A percentile compares a stretch with the other conserved stretches of the same genome.
phyloP scores from a whole-genome alignment of 2,329 filamentous ascomycete genomes.

The Alternaria ventricosa region DNA sequence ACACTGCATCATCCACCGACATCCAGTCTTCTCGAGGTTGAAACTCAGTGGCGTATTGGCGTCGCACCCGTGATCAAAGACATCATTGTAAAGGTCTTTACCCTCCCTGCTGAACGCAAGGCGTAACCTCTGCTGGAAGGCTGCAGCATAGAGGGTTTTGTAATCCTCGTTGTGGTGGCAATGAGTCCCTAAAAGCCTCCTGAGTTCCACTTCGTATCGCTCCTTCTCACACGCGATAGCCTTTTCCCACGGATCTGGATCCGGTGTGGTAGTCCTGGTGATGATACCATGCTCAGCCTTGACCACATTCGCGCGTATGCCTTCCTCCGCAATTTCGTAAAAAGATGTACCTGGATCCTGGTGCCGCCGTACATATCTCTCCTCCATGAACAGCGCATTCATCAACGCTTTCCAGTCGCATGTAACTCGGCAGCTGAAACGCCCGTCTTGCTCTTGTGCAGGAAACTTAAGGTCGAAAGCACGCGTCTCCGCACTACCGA shows the following conservation, averaged over 20 bases:
- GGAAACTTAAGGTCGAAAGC: neutral
- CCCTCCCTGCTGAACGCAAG: neutral
- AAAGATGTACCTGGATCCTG: neutral
- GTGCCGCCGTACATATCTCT: neutral
- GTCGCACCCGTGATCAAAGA: neutral
- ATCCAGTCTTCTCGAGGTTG: neutral
- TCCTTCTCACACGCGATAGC: neutral
- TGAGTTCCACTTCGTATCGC: neutral
- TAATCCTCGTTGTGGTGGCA: neutral
- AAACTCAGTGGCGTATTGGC: neutral
- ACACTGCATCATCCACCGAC: neutral
- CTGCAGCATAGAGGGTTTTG: neutral
- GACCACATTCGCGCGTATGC: neutral
- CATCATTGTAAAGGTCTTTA: neutral
- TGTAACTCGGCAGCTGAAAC: neutral
- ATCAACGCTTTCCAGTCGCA: neutral
- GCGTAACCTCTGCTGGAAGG: neutral
- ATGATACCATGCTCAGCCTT: neutral
- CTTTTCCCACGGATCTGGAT: neutral
- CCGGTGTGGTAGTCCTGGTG: neutral
- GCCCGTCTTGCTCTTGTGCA: neutral
- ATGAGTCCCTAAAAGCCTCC: neutral
- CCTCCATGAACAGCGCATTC: neutral
- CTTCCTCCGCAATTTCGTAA: neutral
- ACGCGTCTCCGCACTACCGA: neutral